Conservation (phyloP, 495 filamentous ascomycete genomes). For the Daldinia caldariorum region DNA sequence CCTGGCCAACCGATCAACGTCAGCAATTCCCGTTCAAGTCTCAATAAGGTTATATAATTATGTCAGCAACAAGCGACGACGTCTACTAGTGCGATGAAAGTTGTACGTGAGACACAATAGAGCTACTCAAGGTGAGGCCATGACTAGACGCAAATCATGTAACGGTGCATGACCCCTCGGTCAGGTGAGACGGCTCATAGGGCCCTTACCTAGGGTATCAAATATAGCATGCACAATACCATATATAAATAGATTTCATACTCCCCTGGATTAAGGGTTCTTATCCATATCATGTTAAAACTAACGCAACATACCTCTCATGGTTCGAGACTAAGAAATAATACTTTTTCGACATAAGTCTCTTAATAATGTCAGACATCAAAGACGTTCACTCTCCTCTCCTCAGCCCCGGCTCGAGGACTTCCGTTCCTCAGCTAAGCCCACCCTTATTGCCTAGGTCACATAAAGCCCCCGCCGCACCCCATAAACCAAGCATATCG, state of each 20-base stretch:
- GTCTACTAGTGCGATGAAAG: slow-evolving; percentile 7
- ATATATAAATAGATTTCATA: slow-evolving; percentile 20
- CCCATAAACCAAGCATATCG: slow-evolving; percentile 22
- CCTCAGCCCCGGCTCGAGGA: slow-evolving; percentile 23
- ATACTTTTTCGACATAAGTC: slow-evolving; percentile 1
- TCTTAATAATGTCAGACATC: slow-evolving; percentile 28
- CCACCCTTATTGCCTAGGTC: slow-evolving; percentile 25
- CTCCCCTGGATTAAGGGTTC: not conserved
- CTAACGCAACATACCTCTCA: not conserved
- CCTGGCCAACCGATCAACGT: slow-evolving; percentile 21
- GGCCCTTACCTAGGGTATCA: not conserved
- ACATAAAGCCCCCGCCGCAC: slow-evolving; percentile 24
- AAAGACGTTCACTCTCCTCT: slow-evolving; percentile 41
- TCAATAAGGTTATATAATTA: slow-evolving; percentile 10
- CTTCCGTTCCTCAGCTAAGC: slow-evolving; percentile 22
- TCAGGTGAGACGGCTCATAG: slow-evolving; percentile 15
- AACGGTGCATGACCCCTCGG: slow-evolving; percentile 25
- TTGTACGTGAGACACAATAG: slow-evolving; percentile 21
- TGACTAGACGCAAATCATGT: slow-evolving; percentile 27
- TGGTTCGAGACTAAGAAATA: not conserved
- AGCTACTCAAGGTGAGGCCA: slow-evolving; percentile 14
- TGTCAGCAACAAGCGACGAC: slow-evolving; percentile 24
- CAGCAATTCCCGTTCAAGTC: slow-evolving; percentile 22
- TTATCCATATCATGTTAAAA: not conserved
- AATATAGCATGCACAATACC: not conserved